Percentiles rank a stretch among this genome's conserved stretches.
phyloP scores from a whole-genome alignment of 2,329 filamentous ascomycete genomes.

The Arthrobotrys megalospora region DNA sequence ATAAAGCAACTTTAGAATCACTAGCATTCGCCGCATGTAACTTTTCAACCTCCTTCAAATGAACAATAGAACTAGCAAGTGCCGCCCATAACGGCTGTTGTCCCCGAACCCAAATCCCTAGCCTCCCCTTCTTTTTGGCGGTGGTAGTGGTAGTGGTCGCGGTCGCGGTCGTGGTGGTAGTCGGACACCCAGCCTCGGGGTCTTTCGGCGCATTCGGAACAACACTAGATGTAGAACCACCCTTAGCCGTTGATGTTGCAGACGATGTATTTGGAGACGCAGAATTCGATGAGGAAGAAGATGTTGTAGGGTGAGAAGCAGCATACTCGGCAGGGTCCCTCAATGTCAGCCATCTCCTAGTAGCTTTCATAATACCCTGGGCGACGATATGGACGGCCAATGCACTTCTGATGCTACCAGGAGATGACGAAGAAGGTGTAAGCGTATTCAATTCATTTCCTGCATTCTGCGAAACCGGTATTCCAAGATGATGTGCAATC shows the following conservation, averaged over 20 bases:
- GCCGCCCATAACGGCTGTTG: constrained; percentile 74
- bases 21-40: constrained; percentile 72
- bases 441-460: constrained; percentile 58
- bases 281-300: constrained; percentile 51
- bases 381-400: constrained; percentile 65
- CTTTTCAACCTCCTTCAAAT: constrained; percentile 71
- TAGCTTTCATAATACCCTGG: constrained; percentile 64
- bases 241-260: constrained; percentile 45
- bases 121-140: constrained; percentile 71
- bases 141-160: constrained; percentile 61
- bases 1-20: constrained; percentile 67
- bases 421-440: constrained; percentile 55
- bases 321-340: constrained; percentile 61
- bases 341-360: constrained; percentile 64
- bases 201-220: constrained; percentile 63
- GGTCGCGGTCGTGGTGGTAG: constrained; percentile 68
- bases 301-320: constrained; percentile 59
- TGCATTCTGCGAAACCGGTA: constrained; percentile 41
- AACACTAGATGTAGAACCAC: constrained; percentile 52
- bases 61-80: constrained; percentile 74
- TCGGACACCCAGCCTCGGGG: constrained; percentile 63
- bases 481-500: constrained; percentile 54
- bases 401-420: constrained; percentile 63
- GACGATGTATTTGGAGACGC: constrained; percentile 57
- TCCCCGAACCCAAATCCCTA: constrained; percentile 72